A percentile compares a stretch with the other conserved stretches of the same genome.
Conservation (phyloP, 176 grass and related monocot species). For the Hordeum marinum region DNA sequence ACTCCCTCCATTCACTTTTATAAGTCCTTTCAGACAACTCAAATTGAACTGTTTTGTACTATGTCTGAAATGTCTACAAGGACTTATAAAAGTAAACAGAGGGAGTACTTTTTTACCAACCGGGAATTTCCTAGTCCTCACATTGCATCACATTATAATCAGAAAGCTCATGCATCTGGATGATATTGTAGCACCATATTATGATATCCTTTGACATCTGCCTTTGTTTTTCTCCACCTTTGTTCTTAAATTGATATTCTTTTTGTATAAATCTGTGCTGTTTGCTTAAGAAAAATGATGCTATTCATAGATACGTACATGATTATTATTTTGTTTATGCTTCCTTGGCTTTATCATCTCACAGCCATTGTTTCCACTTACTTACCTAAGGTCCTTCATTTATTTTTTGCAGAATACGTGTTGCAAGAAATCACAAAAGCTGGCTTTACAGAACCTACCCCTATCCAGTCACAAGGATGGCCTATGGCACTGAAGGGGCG, state of each 20-base stretch:
- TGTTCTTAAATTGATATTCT: not conserved
- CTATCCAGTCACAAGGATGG: slow-evolving; percentile 97
- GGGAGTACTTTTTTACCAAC: not conserved
- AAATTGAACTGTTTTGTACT: too few species aligned
- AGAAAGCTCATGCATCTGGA: not conserved
- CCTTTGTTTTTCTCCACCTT: not conserved
- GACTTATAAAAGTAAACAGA: too few species aligned
- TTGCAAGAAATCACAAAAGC: slow-evolving; percentile 86
- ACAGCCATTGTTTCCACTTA: not conserved
- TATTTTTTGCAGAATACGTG: slow-evolving; percentile 64
- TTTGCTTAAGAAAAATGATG: not conserved
- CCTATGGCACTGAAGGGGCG: slow-evolving; percentile 95
- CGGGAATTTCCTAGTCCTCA: not conserved
- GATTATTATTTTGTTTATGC: not conserved
- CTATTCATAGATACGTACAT: slow-evolving; percentile 8
- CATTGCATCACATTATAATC: not conserved
- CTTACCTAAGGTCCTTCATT: slow-evolving; percentile 1
- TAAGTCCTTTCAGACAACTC: too few species aligned
- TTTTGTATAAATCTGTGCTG: not conserved
- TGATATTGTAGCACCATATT: not conserved
- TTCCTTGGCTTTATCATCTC: not conserved
- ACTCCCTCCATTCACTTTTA: too few species aligned
- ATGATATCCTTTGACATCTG: not conserved
- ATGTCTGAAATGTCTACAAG: too few species aligned
- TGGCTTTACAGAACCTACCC: slow-evolving; percentile 88